Percentiles rank a stretch among this genome's conserved stretches.
phyloP scores from a whole-genome alignment of 805 yeast genomes.

The Kuraishia capsulata region DNA sequence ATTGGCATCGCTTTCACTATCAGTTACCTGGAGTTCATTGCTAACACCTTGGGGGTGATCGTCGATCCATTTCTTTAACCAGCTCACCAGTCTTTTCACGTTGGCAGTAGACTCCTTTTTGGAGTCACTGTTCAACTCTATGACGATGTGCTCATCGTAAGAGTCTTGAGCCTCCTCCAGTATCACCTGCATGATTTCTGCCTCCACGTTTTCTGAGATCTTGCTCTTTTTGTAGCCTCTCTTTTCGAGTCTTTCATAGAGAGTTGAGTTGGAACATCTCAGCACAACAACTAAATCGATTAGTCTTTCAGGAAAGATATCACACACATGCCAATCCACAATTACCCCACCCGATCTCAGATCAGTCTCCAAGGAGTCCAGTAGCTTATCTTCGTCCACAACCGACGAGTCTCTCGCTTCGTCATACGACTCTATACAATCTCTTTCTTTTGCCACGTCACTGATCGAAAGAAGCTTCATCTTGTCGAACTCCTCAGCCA shows the following conservation, averaged over 20 bases:
- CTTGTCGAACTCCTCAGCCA: constrained; percentile 40
- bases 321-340: constrained; percentile 97
- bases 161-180: constrained; percentile 79
- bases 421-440: constrained; percentile 79
- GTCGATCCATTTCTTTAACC: constrained; percentile 70
- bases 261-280: constrained; percentile 60
- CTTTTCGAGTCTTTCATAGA: constrained; percentile 66
- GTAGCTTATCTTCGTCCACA: constrained; percentile 84
- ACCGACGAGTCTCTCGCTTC: constrained; percentile 76
- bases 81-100: constrained; percentile 60
- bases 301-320: constrained; percentile 85
- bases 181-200: constrained; percentile 93
- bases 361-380: constrained; percentile 73
- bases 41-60: constrained; percentile 58
- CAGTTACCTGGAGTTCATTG: constrained; percentile 30
- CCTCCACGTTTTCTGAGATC: constrained; percentile 86
- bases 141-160: constrained; percentile 72
- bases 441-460: constrained; percentile 69
- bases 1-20: constrained; percentile 9
- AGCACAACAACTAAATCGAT: constrained; percentile 90
- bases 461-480: constrained; percentile 58
- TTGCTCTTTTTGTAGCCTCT: constrained; percentile 77
- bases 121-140: constrained; percentile 65
- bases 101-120: constrained; percentile 78
- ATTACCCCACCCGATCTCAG: constrained; percentile 81